Conservation (phyloP, 2,329 filamentous ascomycete genomes). For the Aspergillus sojae region DNA sequence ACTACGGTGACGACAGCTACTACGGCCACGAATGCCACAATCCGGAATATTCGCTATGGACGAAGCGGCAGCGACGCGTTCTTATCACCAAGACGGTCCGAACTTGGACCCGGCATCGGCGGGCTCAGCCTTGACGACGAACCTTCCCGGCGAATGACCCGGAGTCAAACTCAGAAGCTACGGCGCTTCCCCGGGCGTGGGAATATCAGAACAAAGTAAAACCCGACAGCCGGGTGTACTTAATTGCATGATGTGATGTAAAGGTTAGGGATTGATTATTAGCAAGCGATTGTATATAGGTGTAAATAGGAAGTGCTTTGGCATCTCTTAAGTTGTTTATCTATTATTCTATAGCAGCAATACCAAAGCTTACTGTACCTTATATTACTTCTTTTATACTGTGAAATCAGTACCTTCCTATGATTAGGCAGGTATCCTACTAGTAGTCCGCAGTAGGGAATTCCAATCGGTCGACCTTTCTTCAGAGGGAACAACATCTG, state of each 20-base stretch:
- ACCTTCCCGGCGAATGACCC: constrained; percentile 36
- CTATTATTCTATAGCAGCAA: neutral
- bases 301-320: neutral
- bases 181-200: constrained; percentile 19
- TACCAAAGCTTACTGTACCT: neutral
- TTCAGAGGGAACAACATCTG: too few species aligned
- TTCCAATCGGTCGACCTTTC: too few species aligned
- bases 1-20: constrained; percentile 39
- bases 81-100: constrained; percentile 34
- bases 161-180: constrained; percentile 37
- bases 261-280: neutral
- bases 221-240: neutral
- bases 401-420: too few species aligned
- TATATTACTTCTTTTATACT: neutral
- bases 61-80: constrained; percentile 22
- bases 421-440: too few species aligned
- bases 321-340: neutral
- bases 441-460: too few species aligned
- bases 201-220: neutral
- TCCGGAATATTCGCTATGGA: constrained; percentile 41
- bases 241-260: neutral
- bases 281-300: neutral
- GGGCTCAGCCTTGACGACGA: constrained; percentile 39
- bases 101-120: constrained; percentile 36
- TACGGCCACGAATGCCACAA: constrained; percentile 36